A percentile compares a stretch with the other conserved stretches of the same genome.
Conservation (phyloP, 2,329 filamentous ascomycete genomes). For the Hymenoscyphus salicellus region DNA sequence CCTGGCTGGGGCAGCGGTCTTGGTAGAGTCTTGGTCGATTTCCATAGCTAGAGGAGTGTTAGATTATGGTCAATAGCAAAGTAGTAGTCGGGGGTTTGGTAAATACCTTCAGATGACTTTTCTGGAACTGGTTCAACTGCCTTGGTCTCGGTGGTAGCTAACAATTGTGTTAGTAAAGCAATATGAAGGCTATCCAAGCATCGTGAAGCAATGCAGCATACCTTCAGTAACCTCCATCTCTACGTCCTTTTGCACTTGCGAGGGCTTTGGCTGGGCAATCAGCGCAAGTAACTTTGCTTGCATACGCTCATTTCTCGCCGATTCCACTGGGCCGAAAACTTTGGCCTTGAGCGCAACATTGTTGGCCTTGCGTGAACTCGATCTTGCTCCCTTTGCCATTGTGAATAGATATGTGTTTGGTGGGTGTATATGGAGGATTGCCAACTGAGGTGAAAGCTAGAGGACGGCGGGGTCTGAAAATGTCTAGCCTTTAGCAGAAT, state of each 20-base stretch:
- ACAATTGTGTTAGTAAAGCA: constrained; percentile 14
- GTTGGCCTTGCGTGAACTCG: constrained; percentile 79
- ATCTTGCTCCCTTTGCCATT: constrained; percentile 86
- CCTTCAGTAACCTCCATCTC: constrained; percentile 45
- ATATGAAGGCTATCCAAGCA: background rate
- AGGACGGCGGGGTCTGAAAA: background rate
- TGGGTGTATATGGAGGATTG: background rate
- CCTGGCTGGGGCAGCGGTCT: constrained; percentile 39
- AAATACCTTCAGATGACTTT: constrained; percentile 29
- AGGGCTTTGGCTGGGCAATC: constrained; percentile 70
- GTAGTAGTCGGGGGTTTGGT: background rate
- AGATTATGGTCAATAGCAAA: constrained; percentile 4
- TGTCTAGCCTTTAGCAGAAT: background rate
- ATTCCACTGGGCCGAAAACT: constrained; percentile 81
- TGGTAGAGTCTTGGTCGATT: constrained; percentile 44
- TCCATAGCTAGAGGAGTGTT: constrained; percentile 51
- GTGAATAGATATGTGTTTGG: constrained; percentile 30
- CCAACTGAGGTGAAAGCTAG: background rate
- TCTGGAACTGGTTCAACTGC: constrained; percentile 17
- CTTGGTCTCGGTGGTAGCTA: constrained; percentile 22
- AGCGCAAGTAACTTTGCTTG: constrained; percentile 82
- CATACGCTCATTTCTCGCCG: constrained; percentile 75
- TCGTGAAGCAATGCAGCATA: constrained; percentile 4
- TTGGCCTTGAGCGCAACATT: constrained; percentile 74
- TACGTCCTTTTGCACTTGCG: constrained; percentile 47